These are phyloP conservation scores for Corchorus capsularis DNA, from an alignment of 345 rosid genomes.

Conservation along the genomic window DNA sequence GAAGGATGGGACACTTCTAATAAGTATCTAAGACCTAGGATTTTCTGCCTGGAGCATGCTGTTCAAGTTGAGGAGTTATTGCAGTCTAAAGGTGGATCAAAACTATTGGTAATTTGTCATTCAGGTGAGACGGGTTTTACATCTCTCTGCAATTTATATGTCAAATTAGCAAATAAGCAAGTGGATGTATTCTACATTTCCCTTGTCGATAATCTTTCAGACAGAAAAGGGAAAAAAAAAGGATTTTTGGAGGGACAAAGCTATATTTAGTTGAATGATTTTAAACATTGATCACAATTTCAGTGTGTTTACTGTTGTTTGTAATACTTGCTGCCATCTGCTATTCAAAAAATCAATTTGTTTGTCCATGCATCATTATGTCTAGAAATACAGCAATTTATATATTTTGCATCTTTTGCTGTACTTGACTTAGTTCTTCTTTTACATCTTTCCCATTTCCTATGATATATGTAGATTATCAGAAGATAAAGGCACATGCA, in stretches of 20 bases:
- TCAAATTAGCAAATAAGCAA: neutral
- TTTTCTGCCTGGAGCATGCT: slow-evolving; percentile 96
- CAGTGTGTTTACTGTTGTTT: neutral
- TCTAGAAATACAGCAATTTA: neutral
- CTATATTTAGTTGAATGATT: neutral
- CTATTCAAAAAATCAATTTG: neutral
- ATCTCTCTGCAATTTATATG: neutral
- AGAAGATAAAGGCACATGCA: slow-evolving; percentile 91
- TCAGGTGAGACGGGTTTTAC: slow-evolving; percentile 59
- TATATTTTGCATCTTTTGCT: slow-evolving; percentile 6
- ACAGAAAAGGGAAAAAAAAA: neutral
- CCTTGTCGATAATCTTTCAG: neutral
- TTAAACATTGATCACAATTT: neutral
- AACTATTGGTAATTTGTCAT: slow-evolving; percentile 86
- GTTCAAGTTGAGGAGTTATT: slow-evolving; percentile 70
- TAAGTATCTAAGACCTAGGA: slow-evolving; percentile 71
- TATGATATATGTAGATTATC: slow-evolving; percentile 64
- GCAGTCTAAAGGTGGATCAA: slow-evolving; percentile 79
- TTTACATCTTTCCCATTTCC: neutral
- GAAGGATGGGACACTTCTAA: slow-evolving; percentile 57
- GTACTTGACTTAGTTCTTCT: neutral
- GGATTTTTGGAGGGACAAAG: neutral
- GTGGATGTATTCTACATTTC: neutral
- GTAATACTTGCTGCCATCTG: neutral
- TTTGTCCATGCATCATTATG: neutral